Evolutionary conservation across 768 basidiomycete species (phyloP).

Genomic region (Inosperma sp.): DNA sequence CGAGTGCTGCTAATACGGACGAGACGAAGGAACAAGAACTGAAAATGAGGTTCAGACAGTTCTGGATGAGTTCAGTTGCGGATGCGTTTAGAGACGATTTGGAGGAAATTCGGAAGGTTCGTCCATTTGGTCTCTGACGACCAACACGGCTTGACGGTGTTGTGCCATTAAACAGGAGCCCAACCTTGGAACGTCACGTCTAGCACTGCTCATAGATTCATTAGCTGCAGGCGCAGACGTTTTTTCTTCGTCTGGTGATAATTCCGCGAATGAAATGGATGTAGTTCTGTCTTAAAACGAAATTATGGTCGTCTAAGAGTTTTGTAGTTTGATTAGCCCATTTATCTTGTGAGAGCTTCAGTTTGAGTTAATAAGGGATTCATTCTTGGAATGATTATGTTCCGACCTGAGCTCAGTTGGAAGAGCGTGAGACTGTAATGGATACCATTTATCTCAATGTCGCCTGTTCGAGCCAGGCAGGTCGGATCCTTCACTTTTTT

Average conservation of each 20-base stretch:
- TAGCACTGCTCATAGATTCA: slow-evolving; percentile 77
- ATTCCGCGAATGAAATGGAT: slow-evolving; percentile 63
- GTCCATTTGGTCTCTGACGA: slow-evolving; percentile 16
- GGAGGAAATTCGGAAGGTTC: slow-evolving; percentile 77
- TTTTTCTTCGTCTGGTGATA: slow-evolving; percentile 44
- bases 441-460: slow-evolving; percentile 43
- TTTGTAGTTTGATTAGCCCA: no score
- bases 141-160: no score
- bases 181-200: slow-evolving; percentile 59
- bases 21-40: no score
- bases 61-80: slow-evolving; percentile 82
- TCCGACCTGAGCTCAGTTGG: slow-evolving; percentile 49
- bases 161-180: no score
- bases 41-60: slow-evolving; percentile 69
- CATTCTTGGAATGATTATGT: not conserved
- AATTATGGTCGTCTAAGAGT: no score
- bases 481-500: slow-evolving; percentile 34
- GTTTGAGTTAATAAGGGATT: not conserved
- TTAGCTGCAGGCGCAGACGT: slow-evolving; percentile 75
- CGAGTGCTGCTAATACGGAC: no score
- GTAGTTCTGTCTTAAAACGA: slow-evolving; percentile 57
- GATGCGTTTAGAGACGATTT: slow-evolving; percentile 82
- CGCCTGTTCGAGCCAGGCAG: slow-evolving; percentile 63
- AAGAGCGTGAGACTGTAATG: slow-evolving; percentile 49
- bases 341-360: no score